Base-by-base conservation (phyloP, 164 flowering plant species). In the Nymphaea thermarum region DNA sequence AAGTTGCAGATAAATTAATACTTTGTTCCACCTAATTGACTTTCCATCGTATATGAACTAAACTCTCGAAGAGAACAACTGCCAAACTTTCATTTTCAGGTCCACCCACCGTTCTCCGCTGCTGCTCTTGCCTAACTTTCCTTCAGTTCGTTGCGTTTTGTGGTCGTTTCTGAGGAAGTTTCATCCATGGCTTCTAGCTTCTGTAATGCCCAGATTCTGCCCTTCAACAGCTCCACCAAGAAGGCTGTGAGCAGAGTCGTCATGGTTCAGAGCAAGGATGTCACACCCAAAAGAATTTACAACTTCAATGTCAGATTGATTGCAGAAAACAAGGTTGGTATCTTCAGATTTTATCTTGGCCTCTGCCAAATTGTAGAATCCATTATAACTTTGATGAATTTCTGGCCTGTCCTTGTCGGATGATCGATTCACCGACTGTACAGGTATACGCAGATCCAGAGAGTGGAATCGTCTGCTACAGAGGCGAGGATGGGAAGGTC, bases 381-480 rank as follows among this genome's bases (percentile, higher is more conserved):
- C 55, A 12, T 47, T 47, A 6, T 6, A 47, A 6, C 4, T 47
- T 47, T 47, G 11, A 47, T 47, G 55, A 12, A 47, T 47, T 47
- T 4, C 12, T 6, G 7, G 12, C 7, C 55, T 47, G 11, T 12
- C 55, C 7, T 6, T 47, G 4, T 47, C 55, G 55, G 12, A 47
- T 6, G 7, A 47, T 47, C 55, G 11, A 25, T 47, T 7, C 55
- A 47, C 7, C 7, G 12, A 47, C 55, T 47, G 55, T 47, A 47
- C 83, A 87, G 97, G 83, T 87, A 36, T 91, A 82, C 65, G 95
- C 87, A 77, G 95, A 91, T 74, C 76, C 15, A 36, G 67, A 81
- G 5, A 71, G 65, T 47, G 93, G 96, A 18, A 84, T 89, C 60
- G 71, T 87, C 41, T 91, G 97, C 66, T 89, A 91, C 62, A 79